phyloP scores from a whole-genome alignment of 2,329 filamentous ascomycete species.

The Apiospora saccharicola region DNA sequence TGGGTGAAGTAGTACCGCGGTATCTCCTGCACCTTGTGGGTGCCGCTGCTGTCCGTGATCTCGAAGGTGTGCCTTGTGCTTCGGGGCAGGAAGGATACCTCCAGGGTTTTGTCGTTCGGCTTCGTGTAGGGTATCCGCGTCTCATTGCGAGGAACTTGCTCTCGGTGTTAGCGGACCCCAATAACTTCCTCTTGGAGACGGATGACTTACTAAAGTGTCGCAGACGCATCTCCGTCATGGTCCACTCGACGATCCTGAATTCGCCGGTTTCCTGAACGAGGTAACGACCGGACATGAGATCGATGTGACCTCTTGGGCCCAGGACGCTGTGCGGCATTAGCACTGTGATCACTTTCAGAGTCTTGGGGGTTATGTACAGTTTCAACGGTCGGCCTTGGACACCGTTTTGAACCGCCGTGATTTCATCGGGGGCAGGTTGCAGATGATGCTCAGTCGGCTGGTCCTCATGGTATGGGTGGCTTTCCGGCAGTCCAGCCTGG shows the following conservation, averaged over 20 bases:
- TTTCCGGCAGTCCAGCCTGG: neutral
- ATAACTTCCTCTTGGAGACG: neutral
- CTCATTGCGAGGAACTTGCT: neutral
- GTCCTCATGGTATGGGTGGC: neutral
- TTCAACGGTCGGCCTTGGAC: slow-evolving; percentile 13
- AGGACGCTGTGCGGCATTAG: neutral
- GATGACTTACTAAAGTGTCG: slow-evolving; percentile 1
- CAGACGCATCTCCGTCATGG: neutral
- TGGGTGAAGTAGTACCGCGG: slow-evolving; percentile 15
- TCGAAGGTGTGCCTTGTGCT: slow-evolving; percentile 7
- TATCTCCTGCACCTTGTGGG: neutral
- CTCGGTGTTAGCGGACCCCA: neutral
- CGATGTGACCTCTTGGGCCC: neutral
- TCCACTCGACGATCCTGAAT: slow-evolving; percentile 1
- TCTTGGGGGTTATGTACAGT: neutral
- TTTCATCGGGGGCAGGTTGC: neutral
- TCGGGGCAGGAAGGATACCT: neutral
- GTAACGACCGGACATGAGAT: neutral
- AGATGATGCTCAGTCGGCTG: neutral
- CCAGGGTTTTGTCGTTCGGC: neutral
- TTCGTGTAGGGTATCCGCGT: slow-evolving; percentile 13
- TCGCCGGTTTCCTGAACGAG: neutral
- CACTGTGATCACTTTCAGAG: neutral
- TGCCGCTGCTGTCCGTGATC: slow-evolving; percentile 1
- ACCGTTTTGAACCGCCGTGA: neutral